Base-by-base conservation (phyloP, 2,329 filamentous ascomycete genomes). In the Aspergillus persii region DNA sequence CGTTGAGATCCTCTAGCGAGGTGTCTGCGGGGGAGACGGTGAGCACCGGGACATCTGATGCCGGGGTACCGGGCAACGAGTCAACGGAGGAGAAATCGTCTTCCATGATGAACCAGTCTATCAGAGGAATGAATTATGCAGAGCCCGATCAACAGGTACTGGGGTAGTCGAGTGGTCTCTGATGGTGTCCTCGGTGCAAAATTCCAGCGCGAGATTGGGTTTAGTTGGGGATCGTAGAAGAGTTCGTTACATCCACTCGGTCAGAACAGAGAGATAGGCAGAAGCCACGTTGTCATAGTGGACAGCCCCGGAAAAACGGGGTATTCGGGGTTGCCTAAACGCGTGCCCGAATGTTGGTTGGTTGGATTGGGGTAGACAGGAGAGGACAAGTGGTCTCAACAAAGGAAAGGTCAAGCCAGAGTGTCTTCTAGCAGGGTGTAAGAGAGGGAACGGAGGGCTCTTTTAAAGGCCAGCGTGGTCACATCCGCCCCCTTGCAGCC, bases 391-490 rank as follows among this genome's bases (percentile, higher is more conserved):
- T 77, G 75, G 68, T 54, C 59, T 57, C 50, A 62, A 56, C 56
- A 44, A 50, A 54, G 56, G 60, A 41, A 44, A 58, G 60, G 58
- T 36, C 48, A 41, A 60, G 56, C 50, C 39, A 58, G 47, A 55
- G 52, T 50, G 57, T 53, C 41, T 53, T 54, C 36, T 15, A 1
- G 12, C 18, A 23, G 36, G 33, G n/a, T 53, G 49, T 23, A 51
- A 51, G 56, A 15, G 59, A 48, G 68, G 63, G 61, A 64, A 58
- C 50, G 57, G 58, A 53, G 48, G 54, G 55, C 66, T 67, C 69
- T 75, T 74, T 76, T 69, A 75, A 77, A 77, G 75, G 74, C 74
- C 75, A 77, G 68, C 68, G 71, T 76, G 74, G 69, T 73, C 71
- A 68, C 57, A 69, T 66, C 61, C 55, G 53, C 55, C 55, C 53